Evolutionary conservation across 2,329 filamentous ascomycete genomes (phyloP).

Genomic region (Colletotrichum sansevieriae): DNA sequence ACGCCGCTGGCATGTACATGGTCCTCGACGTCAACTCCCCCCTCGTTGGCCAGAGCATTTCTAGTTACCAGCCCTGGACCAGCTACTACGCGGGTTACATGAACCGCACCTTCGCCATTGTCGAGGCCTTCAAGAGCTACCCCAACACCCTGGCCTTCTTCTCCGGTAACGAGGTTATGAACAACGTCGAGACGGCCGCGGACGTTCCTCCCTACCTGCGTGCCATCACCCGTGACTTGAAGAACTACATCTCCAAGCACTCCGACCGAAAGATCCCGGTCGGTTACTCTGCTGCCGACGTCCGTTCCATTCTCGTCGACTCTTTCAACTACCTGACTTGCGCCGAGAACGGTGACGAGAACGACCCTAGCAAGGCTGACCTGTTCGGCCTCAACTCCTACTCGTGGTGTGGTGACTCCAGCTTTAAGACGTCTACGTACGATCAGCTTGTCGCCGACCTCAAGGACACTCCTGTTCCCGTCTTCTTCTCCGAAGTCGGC

Average conservation of each 20-base stretch:
- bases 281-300: conserved; percentile 85
- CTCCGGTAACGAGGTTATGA: conserved; percentile 84
- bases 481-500: conserved; percentile 87
- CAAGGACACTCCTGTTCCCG: conserved; percentile 73
- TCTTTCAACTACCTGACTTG: conserved; percentile 84
- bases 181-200: conserved; percentile 70
- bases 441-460: conserved; percentile 75
- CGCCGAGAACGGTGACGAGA: conserved; percentile 63
- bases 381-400: conserved; percentile 82
- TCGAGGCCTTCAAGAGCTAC: conserved; percentile 76
- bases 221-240: conserved; percentile 83
- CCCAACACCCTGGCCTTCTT: conserved; percentile 81
- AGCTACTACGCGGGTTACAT: conserved; percentile 72
- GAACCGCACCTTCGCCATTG: conserved; percentile 75
- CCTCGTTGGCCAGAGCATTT: conserved; percentile 68
- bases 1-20: conserved; percentile 77
- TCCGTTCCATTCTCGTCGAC: conserved; percentile 79
- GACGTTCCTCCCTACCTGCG: conserved; percentile 77
- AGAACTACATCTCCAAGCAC: conserved; percentile 83
- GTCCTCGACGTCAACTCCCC: conserved; percentile 78
- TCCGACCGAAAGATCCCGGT: conserved; percentile 78
- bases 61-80: conserved; percentile 67
- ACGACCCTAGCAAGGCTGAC: conserved; percentile 75
- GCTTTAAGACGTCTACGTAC: conserved; percentile 73
- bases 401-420: conserved; percentile 78